Evolutionary conservation across 257 asterid genomes (phyloP).

Genomic region (Oldenlandia corymbosa): DNA sequence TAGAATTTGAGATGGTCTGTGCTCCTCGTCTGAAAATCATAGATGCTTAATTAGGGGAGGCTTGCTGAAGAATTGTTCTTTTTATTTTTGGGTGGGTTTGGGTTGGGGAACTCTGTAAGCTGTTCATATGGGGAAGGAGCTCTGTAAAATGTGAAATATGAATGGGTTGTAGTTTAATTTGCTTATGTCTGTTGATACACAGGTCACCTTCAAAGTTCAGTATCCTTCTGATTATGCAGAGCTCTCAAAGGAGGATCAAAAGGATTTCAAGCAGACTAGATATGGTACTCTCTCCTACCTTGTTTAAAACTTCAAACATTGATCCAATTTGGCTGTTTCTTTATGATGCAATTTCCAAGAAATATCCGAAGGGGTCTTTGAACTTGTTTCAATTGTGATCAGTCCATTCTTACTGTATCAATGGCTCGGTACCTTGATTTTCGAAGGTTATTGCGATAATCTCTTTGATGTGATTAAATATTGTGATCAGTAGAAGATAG

Average conservation of each 20-base stretch:
- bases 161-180: neutral
- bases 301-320: neutral
- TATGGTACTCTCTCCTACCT: conserved; percentile 51
- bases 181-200: conserved; percentile 16
- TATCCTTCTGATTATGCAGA: conserved; percentile 84
- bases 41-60: neutral
- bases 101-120: too few species aligned
- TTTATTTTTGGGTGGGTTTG: too few species aligned
- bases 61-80: neutral
- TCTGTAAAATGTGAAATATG: too few species aligned
- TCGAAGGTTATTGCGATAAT: neutral
- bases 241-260: conserved; percentile 90
- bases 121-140: too few species aligned
- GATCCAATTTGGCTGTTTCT: neutral
- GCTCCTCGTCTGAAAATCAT: conserved; percentile 4
- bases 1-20: neutral
- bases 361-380: neutral
- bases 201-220: conserved; percentile 81
- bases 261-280: conserved; percentile 93
- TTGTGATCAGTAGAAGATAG: neutral
- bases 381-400: neutral
- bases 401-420: neutral
- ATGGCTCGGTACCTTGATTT: neutral
- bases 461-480: neutral
- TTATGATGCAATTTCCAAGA: neutral